Evolutionary conservation across 2,329 filamentous ascomycete genomes (phyloP).

Genomic region (Aspergillus ochraceus): DNA sequence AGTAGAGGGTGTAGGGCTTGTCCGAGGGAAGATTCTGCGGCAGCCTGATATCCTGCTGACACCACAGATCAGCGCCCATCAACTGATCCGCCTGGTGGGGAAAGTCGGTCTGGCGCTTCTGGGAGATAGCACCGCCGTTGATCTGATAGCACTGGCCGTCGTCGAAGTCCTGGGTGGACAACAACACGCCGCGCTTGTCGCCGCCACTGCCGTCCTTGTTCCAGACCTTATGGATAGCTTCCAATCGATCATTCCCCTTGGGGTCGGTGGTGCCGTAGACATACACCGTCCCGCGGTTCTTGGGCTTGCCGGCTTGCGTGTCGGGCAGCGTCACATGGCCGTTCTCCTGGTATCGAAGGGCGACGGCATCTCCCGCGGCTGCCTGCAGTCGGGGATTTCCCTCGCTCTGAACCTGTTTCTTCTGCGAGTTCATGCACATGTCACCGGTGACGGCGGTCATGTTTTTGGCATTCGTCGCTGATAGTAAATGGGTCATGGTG

Average conservation of each 20-base stretch:
- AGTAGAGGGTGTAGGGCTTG: constrained; percentile 78
- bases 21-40: constrained; percentile 64
- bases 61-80: constrained; percentile 65
- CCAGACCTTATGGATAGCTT: constrained; percentile 72
- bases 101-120: constrained; percentile 58
- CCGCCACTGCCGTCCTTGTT: constrained; percentile 77
- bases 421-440: constrained; percentile 67
- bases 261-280: constrained; percentile 70
- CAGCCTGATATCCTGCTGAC: constrained; percentile 78
- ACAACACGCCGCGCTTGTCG: constrained; percentile 71
- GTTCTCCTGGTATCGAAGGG: constrained; percentile 71
- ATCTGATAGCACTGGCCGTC: constrained; percentile 87
- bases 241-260: constrained; percentile 58
- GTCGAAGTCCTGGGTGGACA: constrained; percentile 79
- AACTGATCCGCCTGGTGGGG: constrained; percentile 52
- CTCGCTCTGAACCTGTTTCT: constrained; percentile 57
- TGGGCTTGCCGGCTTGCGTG: constrained; percentile 59
- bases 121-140: constrained; percentile 61
- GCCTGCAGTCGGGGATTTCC: constrained; percentile 64
- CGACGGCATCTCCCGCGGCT: constrained; percentile 62
- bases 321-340: constrained; percentile 68
- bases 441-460: constrained; percentile 55
- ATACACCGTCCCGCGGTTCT: constrained; percentile 69
- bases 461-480: constrained; percentile 50
- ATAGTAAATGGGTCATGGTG: constrained; percentile 64